A percentile compares a stretch with the other conserved stretches of the same genome.
Evolutionary conservation across 306 rosid genomes (phyloP).

Genomic region (Erythrophleum fordii): DNA sequence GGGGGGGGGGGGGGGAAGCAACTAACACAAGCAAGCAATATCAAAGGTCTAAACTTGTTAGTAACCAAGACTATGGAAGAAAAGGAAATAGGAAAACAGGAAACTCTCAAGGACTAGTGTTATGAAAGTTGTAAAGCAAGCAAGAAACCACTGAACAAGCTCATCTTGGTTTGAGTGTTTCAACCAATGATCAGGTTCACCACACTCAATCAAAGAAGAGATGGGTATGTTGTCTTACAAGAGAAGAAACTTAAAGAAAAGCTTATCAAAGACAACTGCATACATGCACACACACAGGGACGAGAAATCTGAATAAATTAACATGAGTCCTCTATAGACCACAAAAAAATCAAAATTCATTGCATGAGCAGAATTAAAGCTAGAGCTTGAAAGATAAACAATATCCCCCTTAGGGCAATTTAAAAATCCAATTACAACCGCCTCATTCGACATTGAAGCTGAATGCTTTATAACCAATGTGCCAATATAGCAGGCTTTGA

Average conservation of each 20-base stretch:
- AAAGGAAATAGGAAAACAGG: slow-evolving; percentile 8
- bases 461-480: slow-evolving; percentile 72
- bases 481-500: slow-evolving; percentile 69
- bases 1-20: too few species aligned
- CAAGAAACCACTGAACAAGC: too few species aligned
- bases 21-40: not conserved
- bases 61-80: not conserved
- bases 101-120: not conserved
- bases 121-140: not conserved
- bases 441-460: slow-evolving; percentile 88
- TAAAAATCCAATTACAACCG: slow-evolving; percentile 78
- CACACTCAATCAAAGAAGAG: slow-evolving; percentile 24
- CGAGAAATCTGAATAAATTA: slow-evolving; percentile 83
- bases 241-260: not conserved
- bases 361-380: slow-evolving; percentile 69
- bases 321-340: slow-evolving; percentile 56
- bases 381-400: slow-evolving; percentile 72
- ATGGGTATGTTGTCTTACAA: not conserved
- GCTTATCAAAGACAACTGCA: not conserved
- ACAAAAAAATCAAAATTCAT: slow-evolving; percentile 65
- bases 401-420: slow-evolving; percentile 67
- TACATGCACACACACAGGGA: slow-evolving; percentile 42
- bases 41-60: not conserved
- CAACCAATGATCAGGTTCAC: not conserved
- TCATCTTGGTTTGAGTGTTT: too few species aligned